Evolutionary conservation across 1,139 yeast genomes (phyloP), one percentile per base, ranked within the genome.

Genomic region (Wickerhamomyces sp.): DNA sequence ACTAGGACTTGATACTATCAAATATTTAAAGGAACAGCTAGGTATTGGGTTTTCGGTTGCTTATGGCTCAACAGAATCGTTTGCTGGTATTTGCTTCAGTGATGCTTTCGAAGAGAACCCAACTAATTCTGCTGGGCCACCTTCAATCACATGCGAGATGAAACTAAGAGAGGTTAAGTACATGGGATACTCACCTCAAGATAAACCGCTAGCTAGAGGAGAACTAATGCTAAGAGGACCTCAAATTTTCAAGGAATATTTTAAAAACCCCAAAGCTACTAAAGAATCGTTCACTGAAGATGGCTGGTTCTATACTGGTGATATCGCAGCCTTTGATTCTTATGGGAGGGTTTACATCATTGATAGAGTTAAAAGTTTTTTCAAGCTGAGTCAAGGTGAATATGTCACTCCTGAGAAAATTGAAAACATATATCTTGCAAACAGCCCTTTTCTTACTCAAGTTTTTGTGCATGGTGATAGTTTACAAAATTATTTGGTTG

Each of bases 371-470:
- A 80, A 80, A 65, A 79, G 78, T 60, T 78, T 80, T 63, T 80
- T 78, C 68, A 80, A 80, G 61, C 68, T 79, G 49, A 71, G 84
- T 4, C 86, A 80, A 60, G 86, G 86, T 45, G 86, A 80, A 58
- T 80, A 78, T 57, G 72, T 80, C 36, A 77, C 84, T n/a, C 85
- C 85, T 3, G 87, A 80, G 55, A 76, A 70, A 55, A 74, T 80
- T 50, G 87, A 80, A 54, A 76, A 75, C 53, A 63, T 65, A 17
- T 78, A 78, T 52, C 62, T 76, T 36, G 66, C 81, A 1, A 55
- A 61, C 16, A 65, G 68, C 43, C 67, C 78, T 9, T 51, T 72
- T 13, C 50, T 74, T 32, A 60, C 68, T 10, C 83, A 77, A 55
- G 54, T 74, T 24, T 78, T 66, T 48, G 72, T 73, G 24, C 72